Evolutionary conservation across 2,329 filamentous ascomycete genomes (phyloP), one percentile per base, ranked within the genome.

Genomic region (Nigrospora sphaerica): DNA sequence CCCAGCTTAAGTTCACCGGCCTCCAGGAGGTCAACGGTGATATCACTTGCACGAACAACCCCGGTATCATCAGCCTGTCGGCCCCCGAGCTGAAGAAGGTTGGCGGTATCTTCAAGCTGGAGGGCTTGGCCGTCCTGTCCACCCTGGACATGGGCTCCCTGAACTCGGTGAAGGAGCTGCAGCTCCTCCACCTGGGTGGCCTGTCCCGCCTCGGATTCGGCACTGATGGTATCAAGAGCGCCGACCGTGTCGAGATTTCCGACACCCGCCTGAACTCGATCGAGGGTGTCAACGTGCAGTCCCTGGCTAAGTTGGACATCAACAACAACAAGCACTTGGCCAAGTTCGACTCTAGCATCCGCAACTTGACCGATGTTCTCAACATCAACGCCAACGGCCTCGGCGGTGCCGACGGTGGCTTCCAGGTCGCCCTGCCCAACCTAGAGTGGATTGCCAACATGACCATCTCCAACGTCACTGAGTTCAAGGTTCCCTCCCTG

Each of bases 201-300:
- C 77, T 73, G 63, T 78, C 69, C 48, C 55, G 57, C 39, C 58
- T 78, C 33, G 68, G 65, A 33, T 73, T 81, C 55, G 74, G 74
- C 53, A 71, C 67, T 47, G 60, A 69, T 13, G 73, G 74, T 60
- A 74, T 97, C 59, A 81, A 76, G 57, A 72, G 81, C 65, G 87
- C 87, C 49, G 71, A 70, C 53, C 77, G 71, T 52, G 78, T 98
- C 57, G 69, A 72, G 56, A 91, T 98, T 64, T 79, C 82, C 69
- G 93, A 98, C 74, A 98, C 93, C 43, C 82, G 84, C 68, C 80
- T 98, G 57, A 78, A 73, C 64, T 81, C 78, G 54, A 79, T 98
- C 49, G 75, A 84, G 55, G 90, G 89, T 62, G 86, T 98, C 65
- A 86, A 89, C 64, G 76, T 97, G 53, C 69, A 80, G 53, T 76